Percentiles rank a stretch among this genome's conserved stretches.
These are phyloP conservation scores for Trametes hirsuta DNA, from an alignment of 1,284 basidiomycete genomes.

Conservation along the genomic window DNA sequence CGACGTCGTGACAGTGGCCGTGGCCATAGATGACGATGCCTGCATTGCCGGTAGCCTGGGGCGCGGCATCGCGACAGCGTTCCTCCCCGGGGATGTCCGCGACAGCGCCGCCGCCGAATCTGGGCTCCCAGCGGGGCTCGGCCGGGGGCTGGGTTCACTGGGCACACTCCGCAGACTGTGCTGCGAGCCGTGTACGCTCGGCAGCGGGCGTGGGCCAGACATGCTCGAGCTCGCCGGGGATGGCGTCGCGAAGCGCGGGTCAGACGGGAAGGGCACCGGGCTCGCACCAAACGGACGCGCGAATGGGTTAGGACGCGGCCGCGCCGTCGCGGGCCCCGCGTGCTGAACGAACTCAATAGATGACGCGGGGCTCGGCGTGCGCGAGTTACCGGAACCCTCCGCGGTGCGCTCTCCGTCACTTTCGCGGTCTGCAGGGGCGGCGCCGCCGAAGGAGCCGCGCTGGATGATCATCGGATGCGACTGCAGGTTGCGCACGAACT, in stretches of 20 bases:
- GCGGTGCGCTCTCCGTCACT: not conserved
- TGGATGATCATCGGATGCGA: conserved; percentile 24
- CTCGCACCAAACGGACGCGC: not conserved
- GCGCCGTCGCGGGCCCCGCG: not conserved
- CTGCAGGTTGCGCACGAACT: conserved; percentile 19
- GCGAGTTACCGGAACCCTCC: not conserved
- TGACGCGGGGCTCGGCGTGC: conserved; percentile 20
- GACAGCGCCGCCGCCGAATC: conserved; percentile 14
- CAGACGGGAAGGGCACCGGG: conserved; percentile 20
- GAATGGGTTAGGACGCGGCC: not conserved
- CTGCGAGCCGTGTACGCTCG: conserved; percentile 14
- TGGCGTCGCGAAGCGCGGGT: conserved; percentile 12
- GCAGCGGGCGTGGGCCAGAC: conserved; percentile 20
- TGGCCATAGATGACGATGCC: conserved; percentile 1
- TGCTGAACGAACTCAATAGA: conserved; percentile 17
- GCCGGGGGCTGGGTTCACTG: not conserved
- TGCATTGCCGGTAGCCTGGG: conserved; percentile 19
- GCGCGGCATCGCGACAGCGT: conserved; percentile 12
- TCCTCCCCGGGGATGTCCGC: conserved; percentile 8
- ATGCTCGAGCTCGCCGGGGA: conserved; percentile 9
- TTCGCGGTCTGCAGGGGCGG: too few relatives aligned
- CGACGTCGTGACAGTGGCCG: not conserved
- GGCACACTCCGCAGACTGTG: conserved; percentile 10
- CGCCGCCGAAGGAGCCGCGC: not conserved
- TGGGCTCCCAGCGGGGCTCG: conserved; percentile 13